Percentiles rank a stretch among this genome's conserved stretches.
Evolutionary conservation across 140 eudicot species (phyloP).

Genomic region (Bidens hawaiensis): DNA sequence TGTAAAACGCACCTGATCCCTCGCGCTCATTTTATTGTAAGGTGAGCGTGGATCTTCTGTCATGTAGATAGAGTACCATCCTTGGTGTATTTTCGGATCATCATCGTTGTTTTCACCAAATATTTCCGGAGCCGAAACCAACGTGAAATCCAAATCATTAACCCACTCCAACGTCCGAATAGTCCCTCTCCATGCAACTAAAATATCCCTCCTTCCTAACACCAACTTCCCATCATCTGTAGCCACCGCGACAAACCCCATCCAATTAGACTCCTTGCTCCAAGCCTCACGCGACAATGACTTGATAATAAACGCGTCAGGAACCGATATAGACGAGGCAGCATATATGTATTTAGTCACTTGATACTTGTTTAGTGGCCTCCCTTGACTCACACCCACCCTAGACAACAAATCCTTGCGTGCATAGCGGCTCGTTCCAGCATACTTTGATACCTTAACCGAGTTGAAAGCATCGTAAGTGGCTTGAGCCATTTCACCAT

Average conservation of each 20-base stretch:
- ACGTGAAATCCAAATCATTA: conserved; percentile 43
- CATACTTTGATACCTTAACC: conserved; percentile 36
- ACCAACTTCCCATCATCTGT: conserved; percentile 56
- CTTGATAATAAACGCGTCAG: conserved; percentile 42
- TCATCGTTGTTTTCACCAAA: conserved; percentile 14
- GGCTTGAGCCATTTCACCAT: conserved; percentile 60
- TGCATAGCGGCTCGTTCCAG: conserved; percentile 45
- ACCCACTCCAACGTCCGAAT: conserved; percentile 53
- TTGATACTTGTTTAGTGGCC: conserved; percentile 36
- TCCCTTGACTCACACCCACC: conserved; percentile 37
- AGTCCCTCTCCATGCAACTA: conserved; percentile 76
- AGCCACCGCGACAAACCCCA: conserved; percentile 73
- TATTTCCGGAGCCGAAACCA: conserved; percentile 36
- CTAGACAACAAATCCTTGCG: conserved; percentile 22
- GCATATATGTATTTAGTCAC: conserved; percentile 54
- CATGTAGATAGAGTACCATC: conserved; percentile 57
- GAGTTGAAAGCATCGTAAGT: conserved; percentile 49
- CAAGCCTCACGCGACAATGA: conserved; percentile 69
- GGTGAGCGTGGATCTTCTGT: conserved; percentile 52
- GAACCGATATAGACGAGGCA: conserved; percentile 46
- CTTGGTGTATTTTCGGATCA: conserved; percentile 46
- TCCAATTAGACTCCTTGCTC: conserved; percentile 68
- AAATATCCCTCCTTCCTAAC: conserved; percentile 69
- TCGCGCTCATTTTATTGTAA: conserved; percentile 49
- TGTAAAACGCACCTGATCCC: conserved; percentile 43